Evolutionary conservation across 495 filamentous ascomycete species (phyloP), one percentile per base, ranked within the genome.

Genomic region (Penicillium tannophilum): DNA sequence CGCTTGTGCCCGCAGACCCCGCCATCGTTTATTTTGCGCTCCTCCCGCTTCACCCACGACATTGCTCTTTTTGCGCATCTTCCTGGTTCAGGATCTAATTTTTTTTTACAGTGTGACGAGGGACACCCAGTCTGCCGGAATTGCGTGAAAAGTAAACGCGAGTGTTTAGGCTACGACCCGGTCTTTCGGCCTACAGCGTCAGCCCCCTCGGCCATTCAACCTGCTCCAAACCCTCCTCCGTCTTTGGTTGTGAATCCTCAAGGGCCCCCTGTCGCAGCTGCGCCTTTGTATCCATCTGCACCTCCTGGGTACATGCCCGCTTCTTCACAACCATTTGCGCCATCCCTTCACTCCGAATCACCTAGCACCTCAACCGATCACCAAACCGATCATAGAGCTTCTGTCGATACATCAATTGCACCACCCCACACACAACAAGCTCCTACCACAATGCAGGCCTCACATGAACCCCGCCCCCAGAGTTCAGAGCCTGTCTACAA

Each of bases 101-200:
- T 59, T 65, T 53, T 63, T 54, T 11, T 62, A 59, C 45, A 98
- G 94, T 98, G 94, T 79, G 94, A 98, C 82, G 94, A 98, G 80
- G 86, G 84, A 28, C 93, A 97, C 76, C 94, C 94, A 8, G 84
- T 88, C 49, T 98, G 94, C 80, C 88, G 93, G 68, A 98, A 98
- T 74, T 98, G 94, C 76, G 89, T 93, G 69, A 98, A 97, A 76
- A 97, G 92, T 67, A 98, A 97, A 74, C 90, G 94, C 65, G 94
- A 98, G 69, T 98, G 94, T 71, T 73, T 96, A 51, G 94, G 94
- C 46, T 98, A 98, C 85, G 94, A 98, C 71, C 94, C 94, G 39
- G 95, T 98, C 60, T 98, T 98, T 79, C 95, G 96, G 74, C 84
- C 88, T 65, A 90, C 92, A 66, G 87, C 89, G 49, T 86, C 70